phyloP scores from a whole-genome alignment of 2,329 filamentous ascomycete genomes.

The Aspergillus sp. region DNA sequence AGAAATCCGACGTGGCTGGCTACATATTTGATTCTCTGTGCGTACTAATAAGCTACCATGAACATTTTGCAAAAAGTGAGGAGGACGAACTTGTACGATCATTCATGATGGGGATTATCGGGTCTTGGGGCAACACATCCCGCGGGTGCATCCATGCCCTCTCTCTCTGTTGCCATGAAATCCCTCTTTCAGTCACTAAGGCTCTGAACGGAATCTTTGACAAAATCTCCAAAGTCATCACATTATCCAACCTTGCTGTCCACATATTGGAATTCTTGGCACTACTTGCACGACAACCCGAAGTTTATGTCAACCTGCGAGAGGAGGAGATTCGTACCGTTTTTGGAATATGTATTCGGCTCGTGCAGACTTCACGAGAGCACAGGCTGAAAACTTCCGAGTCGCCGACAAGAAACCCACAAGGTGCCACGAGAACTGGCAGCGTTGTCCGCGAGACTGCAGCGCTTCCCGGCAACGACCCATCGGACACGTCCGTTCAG shows the following conservation, averaged over 20 bases:
- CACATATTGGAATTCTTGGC: conserved; percentile 97
- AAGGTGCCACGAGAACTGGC: conserved; percentile 43
- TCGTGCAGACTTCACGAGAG: conserved; percentile 83
- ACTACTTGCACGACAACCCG: conserved; percentile 77
- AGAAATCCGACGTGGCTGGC: conserved; percentile 83
- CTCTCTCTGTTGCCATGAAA: conserved; percentile 91
- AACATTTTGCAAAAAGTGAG: conserved; percentile 77
- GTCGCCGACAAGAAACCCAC: conserved; percentile 32
- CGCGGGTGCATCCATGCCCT: conserved; percentile 93
- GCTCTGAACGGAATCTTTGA: conserved; percentile 81
- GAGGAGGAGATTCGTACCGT: conserved; percentile 92
- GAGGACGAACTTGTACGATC: conserved; percentile 86
- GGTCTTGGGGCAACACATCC: conserved; percentile 79
- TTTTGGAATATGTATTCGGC: conserved; percentile 92
- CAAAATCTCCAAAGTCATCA: conserved; percentile 95
- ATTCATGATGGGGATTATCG: conserved; percentile 77
- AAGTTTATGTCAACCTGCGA: conserved; percentile 83
- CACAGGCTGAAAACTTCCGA: conserved; percentile 38
- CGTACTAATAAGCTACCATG: conserved; percentile 87
- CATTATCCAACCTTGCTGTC: conserved; percentile 84
- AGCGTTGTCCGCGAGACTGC: conserved; percentile 46
- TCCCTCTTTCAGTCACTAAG: conserved; percentile 83
- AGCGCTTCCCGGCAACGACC: conserved; percentile 26
- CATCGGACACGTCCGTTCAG: conserved; percentile 45
- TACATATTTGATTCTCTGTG: conserved; percentile 85